Evolutionary conservation across 2,329 filamentous ascomycete species (phyloP), one percentile per base, ranked within the genome.

Genomic region (Talaromyces sp.): DNA sequence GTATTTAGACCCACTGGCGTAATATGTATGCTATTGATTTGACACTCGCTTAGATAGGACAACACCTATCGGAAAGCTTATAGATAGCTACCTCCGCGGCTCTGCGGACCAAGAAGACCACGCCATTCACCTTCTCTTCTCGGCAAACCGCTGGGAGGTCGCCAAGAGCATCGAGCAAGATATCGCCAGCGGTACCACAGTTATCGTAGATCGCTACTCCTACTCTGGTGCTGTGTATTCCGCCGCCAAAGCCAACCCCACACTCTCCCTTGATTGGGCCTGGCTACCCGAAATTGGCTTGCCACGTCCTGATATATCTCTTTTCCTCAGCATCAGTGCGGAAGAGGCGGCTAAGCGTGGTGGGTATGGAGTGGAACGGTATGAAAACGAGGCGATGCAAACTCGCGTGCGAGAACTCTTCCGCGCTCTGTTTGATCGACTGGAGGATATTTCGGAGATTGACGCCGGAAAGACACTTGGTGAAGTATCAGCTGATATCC

Each of bases 151-250:
- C 43, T 96, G 92, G 92, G 92, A 96, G 68, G 71, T 78, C 36
- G 73, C 75, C 13, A 67, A 67, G 24, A 65, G 65, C 39, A 79
- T 80, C 32, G 65, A 72, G 30, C 55, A 69, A 33, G 71, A 77
- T 48, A 77, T 97, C 5, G 75, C 78, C 1, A 71, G 78, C 1
- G 92, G 93, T 8, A 86, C 81, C 17, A 94, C 85, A 0, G 81
- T 99, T 29, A 79, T 99, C 35, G 86, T 93, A 61, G 94, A 99
- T 73, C 86, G 94, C 43, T 99, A 97, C 77, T 96, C 95, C 70
- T 93, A 96, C 77, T 94, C 89, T 17, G 94, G 94, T 49, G 89
- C 92, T 52, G 91, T 97, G 45, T 99, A 97, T 77, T 91, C 87
- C 20, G 90, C 91, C 0, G 93, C 94, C 3, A 97, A 97, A 70